Base-by-base conservation (phyloP, 305 asterid genomes). In the Stenogyne calaminthoides region DNA sequence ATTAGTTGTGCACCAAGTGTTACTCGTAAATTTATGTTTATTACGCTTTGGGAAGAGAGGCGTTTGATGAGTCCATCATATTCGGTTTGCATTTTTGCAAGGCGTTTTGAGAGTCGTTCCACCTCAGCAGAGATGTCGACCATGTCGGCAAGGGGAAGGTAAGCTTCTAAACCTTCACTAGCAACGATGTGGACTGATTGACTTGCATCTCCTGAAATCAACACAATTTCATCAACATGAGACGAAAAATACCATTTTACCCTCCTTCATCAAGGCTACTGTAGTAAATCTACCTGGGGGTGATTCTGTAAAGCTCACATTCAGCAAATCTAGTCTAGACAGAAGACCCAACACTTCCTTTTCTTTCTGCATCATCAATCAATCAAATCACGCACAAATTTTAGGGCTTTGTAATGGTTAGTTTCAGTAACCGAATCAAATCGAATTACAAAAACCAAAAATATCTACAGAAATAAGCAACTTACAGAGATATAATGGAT, bases 101-200 rank as follows among this genome's bases (percentile, higher is more conserved):
- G 87, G 73, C 96, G 98, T 81, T 85, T 94, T 67, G 90, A 77
- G 36, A 92, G 89, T 68, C 99, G 93, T 71, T 87, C 85, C 18
- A 92, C 84, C 83, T 94, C 99, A 61, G 96, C 87, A 44, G 97
- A 92, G 76, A 94, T 88, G 75, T 94, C 99, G 32, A 94, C 96
- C 99, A 94, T 90, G 81, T 87, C 96, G 49, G 98, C 88, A 56
- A 94, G 98, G 19, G 99, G 99, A 81, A 94, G 98, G 79, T 94
- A 92, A 34, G 98, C 97, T 84, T 92, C 99, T 76, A 94, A 82
- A 58, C 98, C 98, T 81, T 94, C 99, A 76, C 98, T 80, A 4
- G 93, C 99, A 77, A 94, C 93, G n/a, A 92, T 86, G 82, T 94
- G 99, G 76, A 92, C 89, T 32, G 93, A 94, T 77, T 82, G 88